phyloP scores from a whole-genome alignment of 176 grass and related monocot genomes.

The Phragmites australis region DNA sequence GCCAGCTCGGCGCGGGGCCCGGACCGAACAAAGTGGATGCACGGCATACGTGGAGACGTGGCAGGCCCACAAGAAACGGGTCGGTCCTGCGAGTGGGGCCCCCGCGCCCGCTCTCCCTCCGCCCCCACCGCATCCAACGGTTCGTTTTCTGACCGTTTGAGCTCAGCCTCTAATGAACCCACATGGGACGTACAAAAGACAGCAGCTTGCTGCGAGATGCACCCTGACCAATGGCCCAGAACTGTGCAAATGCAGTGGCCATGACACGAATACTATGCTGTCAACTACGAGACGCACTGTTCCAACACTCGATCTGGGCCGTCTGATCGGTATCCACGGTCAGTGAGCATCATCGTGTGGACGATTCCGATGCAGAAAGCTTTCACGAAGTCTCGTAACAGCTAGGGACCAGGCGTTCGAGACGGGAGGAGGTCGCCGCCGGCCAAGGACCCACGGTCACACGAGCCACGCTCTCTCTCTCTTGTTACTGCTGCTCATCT shows the following conservation, averaged over 20 bases:
- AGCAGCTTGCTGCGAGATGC: background rate
- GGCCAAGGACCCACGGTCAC: constrained; percentile 31
- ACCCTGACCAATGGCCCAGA: background rate
- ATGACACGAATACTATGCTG: background rate
- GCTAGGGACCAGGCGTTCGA: background rate
- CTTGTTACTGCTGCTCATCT: background rate
- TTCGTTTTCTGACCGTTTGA: constrained; percentile 72
- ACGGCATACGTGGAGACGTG: background rate
- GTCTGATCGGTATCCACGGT: background rate
- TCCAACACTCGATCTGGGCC: background rate
- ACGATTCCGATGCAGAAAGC: background rate
- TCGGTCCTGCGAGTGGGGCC: background rate
- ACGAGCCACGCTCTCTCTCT: background rate
- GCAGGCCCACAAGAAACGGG: background rate
- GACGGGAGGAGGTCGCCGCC: constrained; percentile 23
- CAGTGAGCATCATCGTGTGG: background rate
- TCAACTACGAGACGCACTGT: background rate
- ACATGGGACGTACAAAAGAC: background rate
- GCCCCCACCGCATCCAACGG: constrained; percentile 42
- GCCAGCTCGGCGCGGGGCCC: background rate
- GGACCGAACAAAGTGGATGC: too few relatives aligned
- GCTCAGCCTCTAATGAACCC: background rate
- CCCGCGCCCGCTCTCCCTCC: background rate
- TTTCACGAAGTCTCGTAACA: background rate
- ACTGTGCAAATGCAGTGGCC: background rate